These are phyloP conservation scores for Aspergillus hiratsukae DNA, from an alignment of 2,329 filamentous ascomycete genomes.

Conservation along the genomic window DNA sequence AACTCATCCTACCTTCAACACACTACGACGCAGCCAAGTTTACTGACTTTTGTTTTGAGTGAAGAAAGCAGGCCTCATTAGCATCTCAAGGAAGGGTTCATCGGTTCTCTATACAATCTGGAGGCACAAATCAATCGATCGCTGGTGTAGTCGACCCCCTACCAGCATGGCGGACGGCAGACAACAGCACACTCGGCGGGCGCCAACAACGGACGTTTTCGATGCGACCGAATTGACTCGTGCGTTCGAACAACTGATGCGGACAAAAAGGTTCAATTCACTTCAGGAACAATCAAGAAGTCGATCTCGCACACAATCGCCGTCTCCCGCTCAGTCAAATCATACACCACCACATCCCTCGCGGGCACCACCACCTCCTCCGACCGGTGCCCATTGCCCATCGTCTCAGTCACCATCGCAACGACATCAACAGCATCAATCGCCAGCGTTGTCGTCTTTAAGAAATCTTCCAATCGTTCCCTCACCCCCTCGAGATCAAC, in stretches of 20 bases:
- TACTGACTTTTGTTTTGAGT: constrained; percentile 1
- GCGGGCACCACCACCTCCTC: constrained; percentile 33
- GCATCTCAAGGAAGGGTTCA: constrained; percentile 1
- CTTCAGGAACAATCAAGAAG: constrained; percentile 61
- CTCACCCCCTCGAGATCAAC: constrained; percentile 67
- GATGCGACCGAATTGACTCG: constrained; percentile 76
- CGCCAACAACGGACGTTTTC: constrained; percentile 43
- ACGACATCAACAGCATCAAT: constrained; percentile 32
- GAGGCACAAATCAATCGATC: constrained; percentile 19
- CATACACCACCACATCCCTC: constrained; percentile 25
- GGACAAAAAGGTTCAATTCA: constrained; percentile 81
- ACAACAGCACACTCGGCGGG: constrained; percentile 29
- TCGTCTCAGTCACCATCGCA: constrained; percentile 8
- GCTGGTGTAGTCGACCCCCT: constrained; percentile 22
- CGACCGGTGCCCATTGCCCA: constrained; percentile 20
- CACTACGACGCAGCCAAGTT: not conserved
- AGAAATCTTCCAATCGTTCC: constrained; percentile 67
- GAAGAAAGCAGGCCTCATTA: constrained; percentile 5
- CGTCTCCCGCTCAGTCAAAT: constrained; percentile 33
- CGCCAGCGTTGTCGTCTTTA: constrained; percentile 32
- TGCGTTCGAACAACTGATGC: constrained; percentile 81
- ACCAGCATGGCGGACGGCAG: constrained; percentile 37
- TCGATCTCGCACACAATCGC: constrained; percentile 56
- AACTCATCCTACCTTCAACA: constrained; percentile 6
- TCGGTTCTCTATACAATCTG: constrained; percentile 18